Conservation (phyloP, 2,329 filamentous ascomycete species). For the Aspergillus sp. region DNA sequence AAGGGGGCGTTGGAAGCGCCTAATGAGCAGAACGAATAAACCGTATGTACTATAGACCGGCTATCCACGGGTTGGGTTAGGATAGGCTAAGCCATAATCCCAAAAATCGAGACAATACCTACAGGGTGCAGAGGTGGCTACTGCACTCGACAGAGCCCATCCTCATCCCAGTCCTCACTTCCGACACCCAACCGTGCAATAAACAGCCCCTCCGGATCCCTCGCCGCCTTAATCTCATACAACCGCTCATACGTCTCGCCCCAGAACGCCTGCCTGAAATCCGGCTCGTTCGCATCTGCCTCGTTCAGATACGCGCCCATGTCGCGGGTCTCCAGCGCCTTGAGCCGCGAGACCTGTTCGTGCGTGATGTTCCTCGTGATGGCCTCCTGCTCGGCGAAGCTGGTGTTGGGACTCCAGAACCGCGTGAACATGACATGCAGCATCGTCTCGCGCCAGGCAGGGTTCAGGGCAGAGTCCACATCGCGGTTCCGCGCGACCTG, state of each 20-base stretch:
- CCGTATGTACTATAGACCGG: not conserved
- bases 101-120: no score
- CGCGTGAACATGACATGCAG: constrained; percentile 26
- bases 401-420: constrained; percentile 16
- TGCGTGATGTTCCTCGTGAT: constrained; percentile 27
- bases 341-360: constrained; percentile 16
- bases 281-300: constrained; percentile 31
- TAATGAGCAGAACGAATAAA: not conserved
- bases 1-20: constrained; percentile 27
- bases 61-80: no score
- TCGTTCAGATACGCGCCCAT: constrained; percentile 32
- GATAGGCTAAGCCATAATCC: no score
- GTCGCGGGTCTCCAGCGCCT: constrained; percentile 10
- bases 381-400: constrained; percentile 20
- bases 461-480: constrained; percentile 33
- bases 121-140: no score
- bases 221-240: constrained; percentile 21
- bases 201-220: constrained; percentile 23
- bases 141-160: constrained; percentile 14
- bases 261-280: constrained; percentile 34
- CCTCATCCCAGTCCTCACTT: constrained; percentile 19
- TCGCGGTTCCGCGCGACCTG: no score
- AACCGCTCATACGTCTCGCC: constrained; percentile 24
- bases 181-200: constrained; percentile 14
- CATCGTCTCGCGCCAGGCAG: constrained; percentile 35